phyloP scores from a whole-genome alignment of 2,329 filamentous ascomycete species.

The Tolypocladium amazonense region DNA sequence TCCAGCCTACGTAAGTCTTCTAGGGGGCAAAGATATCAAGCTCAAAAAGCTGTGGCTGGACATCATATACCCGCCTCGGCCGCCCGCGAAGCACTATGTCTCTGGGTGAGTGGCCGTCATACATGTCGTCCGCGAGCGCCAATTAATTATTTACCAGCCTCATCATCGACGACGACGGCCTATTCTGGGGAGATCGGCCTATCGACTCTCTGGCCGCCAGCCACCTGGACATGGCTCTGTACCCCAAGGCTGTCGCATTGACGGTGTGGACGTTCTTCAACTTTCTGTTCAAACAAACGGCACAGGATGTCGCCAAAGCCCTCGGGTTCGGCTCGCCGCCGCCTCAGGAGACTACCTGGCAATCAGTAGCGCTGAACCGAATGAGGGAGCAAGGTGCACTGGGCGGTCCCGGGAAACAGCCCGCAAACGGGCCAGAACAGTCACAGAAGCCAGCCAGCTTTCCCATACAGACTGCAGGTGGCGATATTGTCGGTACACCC shows the following conservation, averaged over 20 bases:
- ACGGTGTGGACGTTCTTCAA: constrained; percentile 42
- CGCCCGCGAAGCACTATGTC: constrained; percentile 49
- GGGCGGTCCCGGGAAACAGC: constrained; percentile 12
- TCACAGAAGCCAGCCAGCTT: constrained; percentile 13
- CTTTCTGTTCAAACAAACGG: constrained; percentile 34
- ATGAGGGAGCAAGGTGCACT: constrained; percentile 14
- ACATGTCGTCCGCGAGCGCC: constrained; percentile 6
- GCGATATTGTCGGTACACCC: constrained; percentile 14
- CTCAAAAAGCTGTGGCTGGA: constrained; percentile 48
- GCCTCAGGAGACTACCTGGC: constrained; percentile 19
- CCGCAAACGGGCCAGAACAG: constrained; percentile 11
- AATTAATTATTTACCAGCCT: constrained; percentile 26
- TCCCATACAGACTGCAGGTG: constrained; percentile 12
- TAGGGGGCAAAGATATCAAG: constrained; percentile 36
- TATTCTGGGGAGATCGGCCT: constrained; percentile 34
- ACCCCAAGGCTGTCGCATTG: constrained; percentile 39
- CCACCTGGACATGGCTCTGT: constrained; percentile 37
- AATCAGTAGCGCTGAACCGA: constrained; percentile 17
- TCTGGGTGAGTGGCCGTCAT: constrained; percentile 40
- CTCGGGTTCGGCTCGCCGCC: constrained; percentile 29
- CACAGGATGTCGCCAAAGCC: constrained; percentile 28
- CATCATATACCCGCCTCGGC: constrained; percentile 45
- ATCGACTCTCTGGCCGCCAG: constrained; percentile 37
- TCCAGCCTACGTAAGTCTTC: constrained; percentile 25
- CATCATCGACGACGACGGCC: constrained; percentile 35